Evolutionary conservation across 495 filamentous ascomycete genomes (phyloP), one percentile per base, ranked within the genome.

Genomic region (Pyrenopolyporus hunteri): DNA sequence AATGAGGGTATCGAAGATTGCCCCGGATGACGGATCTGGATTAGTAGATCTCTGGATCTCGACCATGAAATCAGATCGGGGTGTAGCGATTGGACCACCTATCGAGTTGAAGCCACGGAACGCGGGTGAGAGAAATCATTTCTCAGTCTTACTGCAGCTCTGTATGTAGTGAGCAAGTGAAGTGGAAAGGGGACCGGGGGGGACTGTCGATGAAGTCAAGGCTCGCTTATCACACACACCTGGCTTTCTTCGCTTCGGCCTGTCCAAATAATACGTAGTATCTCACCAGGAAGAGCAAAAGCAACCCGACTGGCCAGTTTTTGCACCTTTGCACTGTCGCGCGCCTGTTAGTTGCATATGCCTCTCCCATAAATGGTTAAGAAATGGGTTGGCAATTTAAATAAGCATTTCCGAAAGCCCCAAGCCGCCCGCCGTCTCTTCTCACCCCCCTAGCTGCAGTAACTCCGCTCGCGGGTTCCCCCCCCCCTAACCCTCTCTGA

Each of bases 11-110:
- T 47, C 40, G 36, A 42, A 55, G 44, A 33, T 45, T 46, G 51
- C 56, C 63, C 63, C 63, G 57, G 63, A 66, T 47, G 57, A 66
- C 57, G 46, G 63, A 66, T 66, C 63, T 60, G 63, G 63, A 52
- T 55, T 60, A 60, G 56, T 46, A 66, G 63, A 66, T 66, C 63
- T 66, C 39, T 52, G 63, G 57, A 60, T 66, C 57, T 59, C 44
- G 32, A 51, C 51, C 26, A 35, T 45, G 37, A 47, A 60, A 66
- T 42, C 44, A 57, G 63, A 66, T 66, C 63, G 63, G 50, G 45
- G 57, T 42, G 51, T 13, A 51, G 46, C 50, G 33, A 59, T 59
- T 64, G 49, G 56, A 23, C 45, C 22, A 33, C 50, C 43, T 47
- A 55, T 53, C 42, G 49, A 46, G 9, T 26, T 37, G 45, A 58